Conservation (phyloP, 176 grass and related monocot genomes). For the Microstegium vimineum region DNA sequence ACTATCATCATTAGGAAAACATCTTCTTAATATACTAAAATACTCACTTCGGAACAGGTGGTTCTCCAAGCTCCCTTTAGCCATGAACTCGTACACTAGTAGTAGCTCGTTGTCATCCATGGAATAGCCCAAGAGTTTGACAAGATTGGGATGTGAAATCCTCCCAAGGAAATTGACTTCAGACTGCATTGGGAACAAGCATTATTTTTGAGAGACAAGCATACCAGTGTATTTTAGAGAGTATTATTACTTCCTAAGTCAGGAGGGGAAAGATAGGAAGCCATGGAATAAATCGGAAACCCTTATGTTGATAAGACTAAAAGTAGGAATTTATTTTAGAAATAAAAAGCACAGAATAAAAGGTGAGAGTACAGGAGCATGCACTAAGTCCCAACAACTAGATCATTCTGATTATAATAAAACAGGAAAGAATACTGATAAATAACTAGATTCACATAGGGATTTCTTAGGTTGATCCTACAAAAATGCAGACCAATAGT, state of each 20-base stretch:
- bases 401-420: neutral
- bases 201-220: neutral
- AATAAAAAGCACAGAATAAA: neutral
- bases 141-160: slow-evolving; percentile 79
- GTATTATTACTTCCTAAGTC: neutral
- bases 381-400: slow-evolving; percentile 15
- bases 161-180: slow-evolving; percentile 95
- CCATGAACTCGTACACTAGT: slow-evolving; percentile 84
- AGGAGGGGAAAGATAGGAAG: neutral
- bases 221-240: neutral
- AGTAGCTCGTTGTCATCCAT: slow-evolving; percentile 79
- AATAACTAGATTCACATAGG: neutral
- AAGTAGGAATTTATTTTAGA: neutral
- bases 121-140: slow-evolving; percentile 84
- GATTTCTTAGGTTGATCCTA: neutral
- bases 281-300: neutral
- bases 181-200: slow-evolving; percentile 42
- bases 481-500: neutral
- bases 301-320: neutral
- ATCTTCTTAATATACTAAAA: neutral
- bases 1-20: slow-evolving; percentile 21
- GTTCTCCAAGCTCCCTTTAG: slow-evolving; percentile 87
- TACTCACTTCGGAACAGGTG: slow-evolving; percentile 85
- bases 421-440: neutral
- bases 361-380: neutral